Evolutionary conservation across 2,329 filamentous ascomycete genomes (phyloP).

Genomic region (Fonsecaea nubica): DNA sequence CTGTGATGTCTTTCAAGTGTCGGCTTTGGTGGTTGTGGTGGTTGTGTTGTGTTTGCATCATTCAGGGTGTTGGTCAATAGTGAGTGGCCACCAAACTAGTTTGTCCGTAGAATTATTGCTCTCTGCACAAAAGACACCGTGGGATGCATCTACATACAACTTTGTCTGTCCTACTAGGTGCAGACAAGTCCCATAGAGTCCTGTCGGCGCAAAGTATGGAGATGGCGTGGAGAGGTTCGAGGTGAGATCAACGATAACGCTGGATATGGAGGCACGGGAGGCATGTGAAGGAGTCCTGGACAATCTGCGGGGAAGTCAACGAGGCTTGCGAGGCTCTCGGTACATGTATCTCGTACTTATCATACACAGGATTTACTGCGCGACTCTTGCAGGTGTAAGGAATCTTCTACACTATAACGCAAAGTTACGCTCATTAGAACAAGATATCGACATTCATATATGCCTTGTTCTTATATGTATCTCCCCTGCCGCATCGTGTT

Average conservation of each 20-base stretch:
- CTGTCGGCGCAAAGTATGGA: not conserved
- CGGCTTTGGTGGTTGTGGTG: not conserved
- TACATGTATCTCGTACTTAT: no score
- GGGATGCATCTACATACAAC: not conserved
- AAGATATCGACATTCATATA: not conserved
- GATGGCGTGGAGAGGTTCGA: not conserved
- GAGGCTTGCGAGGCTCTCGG: no score
- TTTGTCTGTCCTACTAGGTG: not conserved
- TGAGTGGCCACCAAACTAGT: not conserved
- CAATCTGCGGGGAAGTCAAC: not conserved
- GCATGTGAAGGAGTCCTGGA: not conserved
- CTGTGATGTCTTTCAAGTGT: not conserved
- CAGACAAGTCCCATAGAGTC: not conserved
- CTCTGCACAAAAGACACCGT: not conserved
- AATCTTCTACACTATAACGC: not conserved
- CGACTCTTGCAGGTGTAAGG: no score
- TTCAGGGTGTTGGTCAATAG: not conserved
- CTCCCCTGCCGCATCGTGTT: not conserved
- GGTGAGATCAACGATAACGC: not conserved
- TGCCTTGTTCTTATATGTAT: slow-evolving; percentile 2
- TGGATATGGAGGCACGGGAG: not conserved
- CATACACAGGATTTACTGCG: no score
- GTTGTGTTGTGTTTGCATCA: not conserved
- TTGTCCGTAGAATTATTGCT: not conserved
- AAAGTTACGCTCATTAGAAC: not conserved